Conservation (phyloP, 495 filamentous ascomycete genomes). For the Penicillium canescens region DNA sequence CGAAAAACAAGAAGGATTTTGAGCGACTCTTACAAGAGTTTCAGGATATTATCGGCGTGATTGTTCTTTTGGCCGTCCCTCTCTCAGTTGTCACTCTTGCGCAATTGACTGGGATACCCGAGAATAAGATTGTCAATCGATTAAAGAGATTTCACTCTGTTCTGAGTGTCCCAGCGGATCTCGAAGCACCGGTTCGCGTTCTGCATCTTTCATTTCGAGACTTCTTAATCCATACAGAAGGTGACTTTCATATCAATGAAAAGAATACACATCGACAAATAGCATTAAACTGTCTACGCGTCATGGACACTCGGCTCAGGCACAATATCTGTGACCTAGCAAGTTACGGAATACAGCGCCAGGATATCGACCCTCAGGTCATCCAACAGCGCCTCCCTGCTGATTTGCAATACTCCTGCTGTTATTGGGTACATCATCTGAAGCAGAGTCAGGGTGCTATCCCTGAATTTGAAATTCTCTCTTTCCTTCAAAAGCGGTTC, state of each 20-base stretch:
- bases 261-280: background rate
- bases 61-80: slow-evolving; percentile 14
- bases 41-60: slow-evolving; percentile 12
- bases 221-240: background rate
- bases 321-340: slow-evolving; percentile 38
- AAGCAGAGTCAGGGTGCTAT: background rate
- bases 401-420: slow-evolving; percentile 39
- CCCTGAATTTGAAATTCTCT: background rate
- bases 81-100: slow-evolving; percentile 10
- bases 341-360: slow-evolving; percentile 18
- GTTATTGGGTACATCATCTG: slow-evolving; percentile 48
- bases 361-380: slow-evolving; percentile 17
- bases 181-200: slow-evolving; percentile 1
- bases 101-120: background rate
- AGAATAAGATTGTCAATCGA: background rate
- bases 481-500: slow-evolving; percentile 30
- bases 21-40: slow-evolving; percentile 10
- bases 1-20: background rate
- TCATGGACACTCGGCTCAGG: slow-evolving; percentile 26
- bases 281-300: background rate
- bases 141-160: slow-evolving; percentile 13
- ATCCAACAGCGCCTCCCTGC: slow-evolving; percentile 22
- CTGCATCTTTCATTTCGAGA: slow-evolving; percentile 13
- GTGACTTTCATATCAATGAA: background rate
- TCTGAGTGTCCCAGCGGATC: slow-evolving; percentile 18